Evolutionary conservation across 164 flowering plant species (phyloP).

Genomic region (Liriodendron chinense): DNA sequence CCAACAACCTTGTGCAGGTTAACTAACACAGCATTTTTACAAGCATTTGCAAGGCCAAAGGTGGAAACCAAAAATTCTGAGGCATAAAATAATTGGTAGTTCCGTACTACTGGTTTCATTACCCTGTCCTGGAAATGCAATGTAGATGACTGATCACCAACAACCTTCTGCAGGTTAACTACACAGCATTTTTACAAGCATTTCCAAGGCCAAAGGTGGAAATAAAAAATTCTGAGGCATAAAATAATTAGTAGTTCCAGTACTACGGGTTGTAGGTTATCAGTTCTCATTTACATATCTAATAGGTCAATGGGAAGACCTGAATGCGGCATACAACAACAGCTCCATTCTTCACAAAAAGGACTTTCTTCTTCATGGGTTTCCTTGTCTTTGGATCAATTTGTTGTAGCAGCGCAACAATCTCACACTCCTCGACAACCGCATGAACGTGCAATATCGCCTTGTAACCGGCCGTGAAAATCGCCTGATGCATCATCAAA

Average conservation of each 20-base stretch:
- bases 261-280: background rate
- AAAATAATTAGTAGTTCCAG: background rate
- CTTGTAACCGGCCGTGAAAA: slow-evolving; percentile 97
- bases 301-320: slow-evolving; percentile 34
- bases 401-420: slow-evolving; percentile 74
- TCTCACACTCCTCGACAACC: slow-evolving; percentile 97
- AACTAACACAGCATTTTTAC: background rate
- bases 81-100: background rate
- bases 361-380: slow-evolving; percentile 81
- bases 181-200: background rate
- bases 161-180: background rate
- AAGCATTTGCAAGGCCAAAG: background rate
- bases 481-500: slow-evolving; percentile 56
- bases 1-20: too few species aligned
- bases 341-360: slow-evolving; percentile 92
- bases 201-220: background rate
- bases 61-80: background rate
- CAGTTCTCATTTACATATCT: background rate
- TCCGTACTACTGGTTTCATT: background rate
- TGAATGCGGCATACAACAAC: slow-evolving; percentile 83
- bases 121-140: background rate
- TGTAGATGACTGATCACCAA: background rate
- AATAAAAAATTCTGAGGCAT: background rate
- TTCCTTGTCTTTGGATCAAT: slow-evolving; percentile 92
- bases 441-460: slow-evolving; percentile 93